A percentile compares a stretch with the other conserved stretches of the same genome.
These are phyloP conservation scores for Talaromyces sp. DNA, from an alignment of 2,329 filamentous ascomycete genomes.

Conservation along the genomic window DNA sequence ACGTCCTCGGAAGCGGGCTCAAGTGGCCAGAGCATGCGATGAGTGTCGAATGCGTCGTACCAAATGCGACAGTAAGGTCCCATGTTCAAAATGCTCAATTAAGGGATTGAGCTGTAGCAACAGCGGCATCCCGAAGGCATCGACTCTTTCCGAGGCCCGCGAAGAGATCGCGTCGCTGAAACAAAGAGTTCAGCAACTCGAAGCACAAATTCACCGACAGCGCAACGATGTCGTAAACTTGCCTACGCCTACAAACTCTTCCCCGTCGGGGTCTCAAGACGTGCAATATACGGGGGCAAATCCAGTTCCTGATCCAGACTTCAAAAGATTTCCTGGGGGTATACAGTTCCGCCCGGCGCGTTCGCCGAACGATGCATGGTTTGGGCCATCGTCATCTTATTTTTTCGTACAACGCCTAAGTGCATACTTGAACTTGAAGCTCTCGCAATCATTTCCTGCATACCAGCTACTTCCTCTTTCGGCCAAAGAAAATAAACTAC, in stretches of 20 bases:
- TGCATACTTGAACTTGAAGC: not conserved
- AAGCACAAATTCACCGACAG: slow-evolving; percentile 3
- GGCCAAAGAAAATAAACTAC: not conserved
- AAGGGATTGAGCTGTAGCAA: slow-evolving; percentile 8
- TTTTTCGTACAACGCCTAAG: slow-evolving; percentile 6
- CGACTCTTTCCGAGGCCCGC: slow-evolving; percentile 4
- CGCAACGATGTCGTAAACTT: not conserved
- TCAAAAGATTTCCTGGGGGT: not conserved
- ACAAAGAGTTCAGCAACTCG: slow-evolving; percentile 14
- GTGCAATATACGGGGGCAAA: not conserved
- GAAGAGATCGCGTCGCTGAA: slow-evolving; percentile 4
- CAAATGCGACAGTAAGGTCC: slow-evolving; percentile 15
- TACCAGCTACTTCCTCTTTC: slow-evolving; percentile 8
- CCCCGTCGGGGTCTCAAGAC: not conserved
- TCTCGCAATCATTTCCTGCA: not conserved
- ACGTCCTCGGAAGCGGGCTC: slow-evolving; percentile 10
- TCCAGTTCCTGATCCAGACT: not conserved
- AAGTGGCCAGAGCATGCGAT: slow-evolving; percentile 17
- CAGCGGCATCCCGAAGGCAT: not conserved
- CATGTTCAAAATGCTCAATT: slow-evolving; percentile 9
- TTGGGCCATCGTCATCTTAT: slow-evolving; percentile 11
- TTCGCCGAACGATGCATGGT: slow-evolving; percentile 11
- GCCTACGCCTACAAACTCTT: not conserved
- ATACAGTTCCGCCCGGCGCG: slow-evolving; percentile 5
- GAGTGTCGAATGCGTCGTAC: slow-evolving; percentile 13